Evolutionary conservation across 169 alveolate species (phyloP), one percentile per base, ranked within the genome.

Genomic region (Cryptosporidium muris): DNA sequence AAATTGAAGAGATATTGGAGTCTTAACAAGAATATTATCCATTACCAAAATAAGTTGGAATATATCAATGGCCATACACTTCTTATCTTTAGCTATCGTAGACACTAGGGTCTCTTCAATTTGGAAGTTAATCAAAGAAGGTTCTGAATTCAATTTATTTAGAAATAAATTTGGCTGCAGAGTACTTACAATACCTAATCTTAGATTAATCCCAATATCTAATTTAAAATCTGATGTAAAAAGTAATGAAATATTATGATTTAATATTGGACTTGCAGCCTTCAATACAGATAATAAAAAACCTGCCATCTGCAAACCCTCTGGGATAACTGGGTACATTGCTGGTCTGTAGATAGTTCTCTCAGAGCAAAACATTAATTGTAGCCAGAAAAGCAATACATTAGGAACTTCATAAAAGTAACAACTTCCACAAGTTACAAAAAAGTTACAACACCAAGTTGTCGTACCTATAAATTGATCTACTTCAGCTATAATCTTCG

Each of bases 361-460:
- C 7, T 52, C 36, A n/a, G 63, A 45, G 25, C 64, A 74, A 58
- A 74, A 74, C 6, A 74, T 49, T 9, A 74, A 43, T 40, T 74
- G 54, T 58, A 74, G 42, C 85, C 85, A 74, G 42, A 74, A 74
- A 7, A 74, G 67, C 1, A 74, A 14, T 58, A 74, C 85, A 74
- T 74, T 74, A 4, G 25, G 38, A 34, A 74, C 48, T 60, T 74
- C 85, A 38, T 40, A 12, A 16, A 74, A 74, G 7, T 58, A 36
- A 12, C 74, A 58, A 34, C 85, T 60, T 43, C 85, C 85, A 42
- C 85, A 74, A 12, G 85, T 74, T 43, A 74, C 64, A 42, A 74
- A 74, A 16, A 58, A 58, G 14, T 42, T 49, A 74, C 85, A 74
- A 43, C 63, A 74, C 85, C 85, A 74, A 58, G 34, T 42, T 58